Percentiles rank a stretch among this genome's conserved stretches.
phyloP scores from a whole-genome alignment of 305 asterid genomes.

The Fraxinus angustifolia region DNA sequence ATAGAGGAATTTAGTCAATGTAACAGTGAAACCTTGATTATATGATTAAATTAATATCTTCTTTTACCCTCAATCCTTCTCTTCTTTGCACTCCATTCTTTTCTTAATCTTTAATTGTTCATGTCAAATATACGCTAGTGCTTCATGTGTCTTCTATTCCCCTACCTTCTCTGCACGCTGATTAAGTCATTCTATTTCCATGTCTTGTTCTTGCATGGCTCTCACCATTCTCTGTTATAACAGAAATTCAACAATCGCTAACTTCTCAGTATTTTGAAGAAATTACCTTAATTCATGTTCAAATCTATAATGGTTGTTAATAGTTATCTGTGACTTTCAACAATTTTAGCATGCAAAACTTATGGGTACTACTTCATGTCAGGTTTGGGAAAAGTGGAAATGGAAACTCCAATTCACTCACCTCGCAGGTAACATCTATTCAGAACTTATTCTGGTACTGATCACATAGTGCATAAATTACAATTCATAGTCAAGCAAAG shows the following conservation, averaged over 20 bases:
- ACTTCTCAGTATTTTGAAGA: background rate
- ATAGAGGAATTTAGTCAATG: background rate
- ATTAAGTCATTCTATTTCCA: background rate
- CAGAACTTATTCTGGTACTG: constrained; percentile 9
- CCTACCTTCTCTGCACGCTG: constrained; percentile 5
- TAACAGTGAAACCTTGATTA: background rate
- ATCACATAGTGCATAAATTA: constrained; percentile 9
- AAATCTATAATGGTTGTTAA: constrained; percentile 13
- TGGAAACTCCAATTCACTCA: constrained; percentile 71
- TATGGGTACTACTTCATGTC: constrained; percentile 26
- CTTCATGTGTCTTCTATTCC: background rate
- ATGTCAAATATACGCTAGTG: background rate
- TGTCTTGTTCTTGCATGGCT: background rate
- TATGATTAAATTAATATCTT: too few relatives aligned
- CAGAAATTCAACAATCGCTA: constrained; percentile 1
- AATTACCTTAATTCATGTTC: background rate
- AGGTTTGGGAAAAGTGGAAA: constrained; percentile 84
- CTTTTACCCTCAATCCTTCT: background rate
- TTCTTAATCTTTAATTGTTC: background rate
- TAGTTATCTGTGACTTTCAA: constrained; percentile 14
- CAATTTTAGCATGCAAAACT: constrained; percentile 17
- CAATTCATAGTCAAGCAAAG: background rate
- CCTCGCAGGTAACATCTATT: constrained; percentile 53
- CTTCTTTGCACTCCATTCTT: background rate
- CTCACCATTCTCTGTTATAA: constrained; percentile 14